Evolutionary conservation across 352 stramenopile genomes (phyloP).

Genomic region (Aphanomyces cochlioides): DNA sequence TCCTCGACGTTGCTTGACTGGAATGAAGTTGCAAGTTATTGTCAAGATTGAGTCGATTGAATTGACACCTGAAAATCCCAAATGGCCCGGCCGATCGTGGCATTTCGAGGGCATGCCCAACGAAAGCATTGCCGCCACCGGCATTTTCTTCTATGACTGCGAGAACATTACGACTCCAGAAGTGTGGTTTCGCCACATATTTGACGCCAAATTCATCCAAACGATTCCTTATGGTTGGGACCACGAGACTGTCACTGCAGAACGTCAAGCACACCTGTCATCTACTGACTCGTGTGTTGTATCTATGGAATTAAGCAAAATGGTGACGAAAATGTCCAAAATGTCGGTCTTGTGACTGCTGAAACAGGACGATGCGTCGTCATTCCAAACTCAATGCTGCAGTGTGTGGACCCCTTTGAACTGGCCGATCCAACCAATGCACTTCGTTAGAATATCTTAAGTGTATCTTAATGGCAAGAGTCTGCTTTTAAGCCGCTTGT

Average conservation of each 20-base stretch:
- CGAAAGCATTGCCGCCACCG: conserved; percentile 47
- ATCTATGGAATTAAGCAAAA: neutral
- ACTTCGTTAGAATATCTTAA: no score
- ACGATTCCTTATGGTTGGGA: no score
- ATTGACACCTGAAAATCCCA: conserved; percentile 41
- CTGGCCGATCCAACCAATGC: conserved; percentile 36
- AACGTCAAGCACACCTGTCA: no score
- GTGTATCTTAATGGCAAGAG: no score
- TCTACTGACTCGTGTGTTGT: no score
- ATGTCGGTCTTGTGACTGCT: conserved; percentile 32
- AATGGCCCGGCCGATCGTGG: conserved; percentile 43
- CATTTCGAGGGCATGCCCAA: conserved; percentile 45
- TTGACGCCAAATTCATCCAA: no score
- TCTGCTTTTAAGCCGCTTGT: no score
- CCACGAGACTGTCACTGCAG: no score
- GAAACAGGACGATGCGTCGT: conserved; percentile 38
- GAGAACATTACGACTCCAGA: conserved; percentile 48
- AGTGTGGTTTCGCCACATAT: conserved; percentile 37
- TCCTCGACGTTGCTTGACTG: neutral
- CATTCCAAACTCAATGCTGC: conserved; percentile 46
- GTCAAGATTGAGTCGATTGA: conserved; percentile 54
- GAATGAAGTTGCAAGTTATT: conserved; percentile 40
- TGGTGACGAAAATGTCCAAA: conserved; percentile 23
- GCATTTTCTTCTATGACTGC: conserved; percentile 48
- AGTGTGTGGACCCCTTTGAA: conserved; percentile 48